A percentile compares a stretch with the other conserved stretches of the same genome.
phyloP scores from a whole-genome alignment of 495 filamentous ascomycete genomes.

The Thermothielavioides terrestris region DNA sequence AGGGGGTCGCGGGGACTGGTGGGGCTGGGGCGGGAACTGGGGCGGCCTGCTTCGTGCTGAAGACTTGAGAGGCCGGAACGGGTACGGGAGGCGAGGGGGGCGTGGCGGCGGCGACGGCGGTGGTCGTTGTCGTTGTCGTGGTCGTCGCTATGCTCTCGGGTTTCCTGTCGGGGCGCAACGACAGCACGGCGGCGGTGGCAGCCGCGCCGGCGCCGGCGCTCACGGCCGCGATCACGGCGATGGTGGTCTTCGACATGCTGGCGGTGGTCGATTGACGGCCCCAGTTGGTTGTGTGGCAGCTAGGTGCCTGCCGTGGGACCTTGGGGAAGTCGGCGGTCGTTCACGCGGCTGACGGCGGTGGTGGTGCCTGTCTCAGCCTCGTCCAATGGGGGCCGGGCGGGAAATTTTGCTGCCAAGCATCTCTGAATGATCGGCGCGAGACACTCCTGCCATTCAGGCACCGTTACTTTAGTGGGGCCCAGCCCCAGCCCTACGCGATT shows the following conservation, averaged over 20 bases:
- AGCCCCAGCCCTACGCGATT: too few relatives aligned
- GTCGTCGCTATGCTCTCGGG: slow-evolving; percentile 25
- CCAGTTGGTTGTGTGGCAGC: too few relatives aligned
- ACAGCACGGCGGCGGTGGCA: slow-evolving; percentile 64
- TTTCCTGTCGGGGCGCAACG: slow-evolving; percentile 46
- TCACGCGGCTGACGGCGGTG: too few relatives aligned
- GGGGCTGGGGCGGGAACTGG: not conserved
- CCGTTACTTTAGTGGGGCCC: too few relatives aligned
- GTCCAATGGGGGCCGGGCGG: too few relatives aligned
- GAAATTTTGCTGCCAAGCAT: too few relatives aligned
- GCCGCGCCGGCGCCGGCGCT: slow-evolving; percentile 85
- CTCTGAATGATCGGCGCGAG: too few relatives aligned
- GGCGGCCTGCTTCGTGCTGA: slow-evolving; percentile 15
- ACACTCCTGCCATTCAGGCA: too few relatives aligned
- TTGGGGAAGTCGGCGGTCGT: too few relatives aligned
- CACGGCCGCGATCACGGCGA: slow-evolving; percentile 81
- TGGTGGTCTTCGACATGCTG: slow-evolving; percentile 76
- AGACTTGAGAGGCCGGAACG: slow-evolving; percentile 36
- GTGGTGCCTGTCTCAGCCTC: too few relatives aligned
- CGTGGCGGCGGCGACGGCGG: slow-evolving; percentile 35
- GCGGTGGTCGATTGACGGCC: too few relatives aligned
- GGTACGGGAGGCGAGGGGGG: slow-evolving; percentile 25
- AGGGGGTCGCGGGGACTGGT: slow-evolving; percentile 11
- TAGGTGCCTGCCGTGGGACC: too few relatives aligned
- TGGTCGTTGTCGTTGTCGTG: slow-evolving; percentile 36